Conservation (phyloP, 495 filamentous ascomycete genomes). For the Lophium mytilinum region DNA sequence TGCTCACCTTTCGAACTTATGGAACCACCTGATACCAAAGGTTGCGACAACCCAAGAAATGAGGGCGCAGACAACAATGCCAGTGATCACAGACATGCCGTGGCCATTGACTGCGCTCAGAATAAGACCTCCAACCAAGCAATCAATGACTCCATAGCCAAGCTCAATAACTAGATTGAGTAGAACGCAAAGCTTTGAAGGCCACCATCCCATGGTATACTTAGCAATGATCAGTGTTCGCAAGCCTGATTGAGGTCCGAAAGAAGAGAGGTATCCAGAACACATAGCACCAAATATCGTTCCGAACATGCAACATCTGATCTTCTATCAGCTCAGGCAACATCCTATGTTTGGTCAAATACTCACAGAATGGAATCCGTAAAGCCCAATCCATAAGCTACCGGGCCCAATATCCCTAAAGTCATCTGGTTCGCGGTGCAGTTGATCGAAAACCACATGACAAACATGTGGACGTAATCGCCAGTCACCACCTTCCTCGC, state of each 20-base stretch:
- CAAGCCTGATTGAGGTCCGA: slow-evolving; percentile 18
- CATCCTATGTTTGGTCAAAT: neutral
- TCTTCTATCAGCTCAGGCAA: neutral
- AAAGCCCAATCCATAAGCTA: slow-evolving; percentile 15
- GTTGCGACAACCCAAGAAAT: slow-evolving; percentile 20
- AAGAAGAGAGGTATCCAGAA: slow-evolving; percentile 19
- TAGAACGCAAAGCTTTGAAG: slow-evolving; percentile 21
- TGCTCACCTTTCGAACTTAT: slow-evolving; percentile 20
- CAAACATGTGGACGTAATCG: slow-evolving; percentile 13
- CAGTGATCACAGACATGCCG: slow-evolving; percentile 22
- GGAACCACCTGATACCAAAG: slow-evolving; percentile 24
- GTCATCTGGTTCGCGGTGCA: slow-evolving; percentile 16
- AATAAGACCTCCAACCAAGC: slow-evolving; percentile 44
- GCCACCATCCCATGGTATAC: slow-evolving; percentile 25
- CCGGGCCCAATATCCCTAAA: slow-evolving; percentile 13
- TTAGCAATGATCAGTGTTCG: slow-evolving; percentile 18
- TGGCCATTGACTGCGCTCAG: slow-evolving; percentile 39
- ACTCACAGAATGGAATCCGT: slow-evolving; percentile 9
- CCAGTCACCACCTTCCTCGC: neutral
- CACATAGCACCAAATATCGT: slow-evolving; percentile 7
- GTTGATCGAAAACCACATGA: slow-evolving; percentile 19
- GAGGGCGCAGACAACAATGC: slow-evolving; percentile 23
- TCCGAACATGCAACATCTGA: slow-evolving; percentile 8
- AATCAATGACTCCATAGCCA: slow-evolving; percentile 21
- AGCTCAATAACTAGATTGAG: slow-evolving; percentile 24